Base-by-base conservation (phyloP, 2,329 filamentous ascomycete genomes). In the Phialophora chinensis region DNA sequence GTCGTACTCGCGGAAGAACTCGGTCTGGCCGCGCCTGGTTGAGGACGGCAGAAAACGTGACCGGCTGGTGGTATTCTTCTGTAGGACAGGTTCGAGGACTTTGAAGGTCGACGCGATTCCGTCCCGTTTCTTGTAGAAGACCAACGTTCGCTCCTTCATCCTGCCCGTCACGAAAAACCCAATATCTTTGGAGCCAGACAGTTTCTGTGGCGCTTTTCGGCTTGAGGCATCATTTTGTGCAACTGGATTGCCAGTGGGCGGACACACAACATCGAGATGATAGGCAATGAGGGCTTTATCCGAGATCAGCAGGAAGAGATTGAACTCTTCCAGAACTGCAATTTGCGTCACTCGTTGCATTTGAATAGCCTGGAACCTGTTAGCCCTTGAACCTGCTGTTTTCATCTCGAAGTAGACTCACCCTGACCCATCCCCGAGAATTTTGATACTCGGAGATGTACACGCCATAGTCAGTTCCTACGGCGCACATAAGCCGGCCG, bases 51-150 rank as follows among this genome's bases (percentile, higher is more conserved):
- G 88, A 70, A 90, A 82, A 8, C 92, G 88, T 4, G 88, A 86
- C 73, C 90, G 91, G 82, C 91, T 94, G 75, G 96, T 91, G 0
- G 91, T 89, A 0, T 93, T 91, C 76, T 97, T 97, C 72, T 97
- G 93, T 75, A 95, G 91, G 29, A 99, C 92, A 0, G 95, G 95
- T 77, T 99, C 95, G 8, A 99, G 87, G 12, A 99, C 93, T 50
- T 87, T 98, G 85, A 99, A 98, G 0, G 91, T 96, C 27, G 92
- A 97, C 73, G 93, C 92, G 68, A 97, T 85, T 31, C 90, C 90
- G 77, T 98, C 95, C 69, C 92, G 91, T 77, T 96, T 96, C 81
- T 98, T 98, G 85, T 98, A 99, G 78, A 99, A 94, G 31, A 99
- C 88, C 7, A 99, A 83, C 71, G 91, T 93, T 7, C 95, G 88